Evolutionary conservation across 345 rosid species (phyloP), one percentile per base, ranked within the genome.

Genomic region (Syzygium oleosum): DNA sequence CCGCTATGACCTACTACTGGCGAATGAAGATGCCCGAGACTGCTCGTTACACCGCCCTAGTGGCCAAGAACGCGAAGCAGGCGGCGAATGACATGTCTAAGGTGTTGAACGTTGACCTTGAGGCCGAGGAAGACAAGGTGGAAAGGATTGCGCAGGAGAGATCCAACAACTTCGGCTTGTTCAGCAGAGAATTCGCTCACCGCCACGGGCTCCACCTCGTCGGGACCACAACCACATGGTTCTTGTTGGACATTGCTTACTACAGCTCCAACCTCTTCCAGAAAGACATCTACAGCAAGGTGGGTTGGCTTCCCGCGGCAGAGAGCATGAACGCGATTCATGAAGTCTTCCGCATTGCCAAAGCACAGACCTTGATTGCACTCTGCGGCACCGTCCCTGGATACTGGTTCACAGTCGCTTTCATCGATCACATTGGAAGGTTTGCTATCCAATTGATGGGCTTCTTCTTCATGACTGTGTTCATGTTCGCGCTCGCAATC

Each of bases 321-420:
- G 46, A 34, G 6, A 80, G 34, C 1, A 93, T 94, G 96, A 93
- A 89, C 85, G 96, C 93, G 1, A 86, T 93, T 51, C 86, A 93
- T 0, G 96, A 94, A 79, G 96, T 93, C 23, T 91, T 41, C 59
- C 89, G 16, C 86, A 92, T 94, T 85, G 95, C 92, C 4, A 90
- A 77, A 85, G 95, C 95, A 2, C 96, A 94, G 87, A 93, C 93
- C 16, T 91, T 93, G 5, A 92, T 93, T 17, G 95, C 95, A 9
- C 91, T 94, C 7, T 91, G 93, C 88, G 92, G 95, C 61, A 94
- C 95, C 3, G 94, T 94, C 3, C 97, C 97, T 0, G 98, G 98
- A 3, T 95, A 95, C 86, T 94, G 96, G 95, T 93, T 95, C 89
- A 96, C 95, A 0, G 98, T 96, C 1, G 90, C 90, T 0, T 86